These are phyloP conservation scores for Achlya hypogyna DNA, from an alignment of 352 stramenopile genomes.

Conservation along the genomic window DNA sequence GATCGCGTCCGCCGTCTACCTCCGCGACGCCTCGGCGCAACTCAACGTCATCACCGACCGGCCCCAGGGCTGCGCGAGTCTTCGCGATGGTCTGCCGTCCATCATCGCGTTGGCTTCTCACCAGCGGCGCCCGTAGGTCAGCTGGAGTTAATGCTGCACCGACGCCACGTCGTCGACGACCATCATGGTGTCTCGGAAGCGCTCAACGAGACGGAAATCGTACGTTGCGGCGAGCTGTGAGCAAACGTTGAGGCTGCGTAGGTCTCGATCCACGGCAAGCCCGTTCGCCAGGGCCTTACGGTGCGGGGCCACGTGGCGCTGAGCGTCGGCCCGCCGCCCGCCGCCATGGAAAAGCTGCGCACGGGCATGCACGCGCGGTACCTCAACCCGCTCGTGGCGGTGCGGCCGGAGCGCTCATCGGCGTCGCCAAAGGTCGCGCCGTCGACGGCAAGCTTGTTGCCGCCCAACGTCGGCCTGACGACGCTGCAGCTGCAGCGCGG, in stretches of 20 bases:
- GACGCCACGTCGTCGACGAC: conserved; percentile 90
- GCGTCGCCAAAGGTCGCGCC: conserved; percentile 27
- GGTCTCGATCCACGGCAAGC: too few relatives aligned
- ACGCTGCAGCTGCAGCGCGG: conserved; percentile 77
- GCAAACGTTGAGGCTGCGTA: too few relatives aligned
- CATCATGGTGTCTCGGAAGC: conserved; percentile 87
- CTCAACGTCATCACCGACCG: conserved; percentile 90
- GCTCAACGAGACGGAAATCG: conserved; percentile 89
- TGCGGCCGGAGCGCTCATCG: too few relatives aligned
- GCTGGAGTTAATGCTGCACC: conserved; percentile 96
- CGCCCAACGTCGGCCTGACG: conserved; percentile 89
- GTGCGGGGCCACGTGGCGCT: conserved; percentile 61
- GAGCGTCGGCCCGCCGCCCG: conserved; percentile 43
- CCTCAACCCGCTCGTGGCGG: conserved; percentile 53
- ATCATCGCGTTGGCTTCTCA: not conserved
- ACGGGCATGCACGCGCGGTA: conserved; percentile 63
- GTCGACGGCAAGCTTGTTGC: conserved; percentile 26
- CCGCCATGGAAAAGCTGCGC: conserved; percentile 49
- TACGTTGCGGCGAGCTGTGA: conserved; percentile 27
- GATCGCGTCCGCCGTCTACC: conserved; percentile 90
- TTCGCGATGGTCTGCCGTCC: conserved; percentile 59
- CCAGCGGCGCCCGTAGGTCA: conserved; percentile 34
- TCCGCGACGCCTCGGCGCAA: conserved; percentile 82
- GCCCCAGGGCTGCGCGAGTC: conserved; percentile 86
- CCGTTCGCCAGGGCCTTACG: conserved; percentile 59